These are phyloP conservation scores for Castanopsis chinensis DNA, from an alignment of 306 rosid species.

Conservation along the genomic window DNA sequence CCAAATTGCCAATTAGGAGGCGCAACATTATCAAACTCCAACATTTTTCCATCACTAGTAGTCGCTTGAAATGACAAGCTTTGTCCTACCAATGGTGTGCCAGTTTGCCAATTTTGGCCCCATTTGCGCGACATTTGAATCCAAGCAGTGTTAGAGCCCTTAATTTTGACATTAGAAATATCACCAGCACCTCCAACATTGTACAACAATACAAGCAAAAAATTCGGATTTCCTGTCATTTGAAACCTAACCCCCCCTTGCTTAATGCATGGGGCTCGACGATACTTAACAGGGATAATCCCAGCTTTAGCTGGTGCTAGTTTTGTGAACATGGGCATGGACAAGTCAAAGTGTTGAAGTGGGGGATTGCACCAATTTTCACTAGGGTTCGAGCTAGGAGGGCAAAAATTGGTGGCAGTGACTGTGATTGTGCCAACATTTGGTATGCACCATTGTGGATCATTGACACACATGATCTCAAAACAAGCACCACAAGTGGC, in stretches of 20 bases:
- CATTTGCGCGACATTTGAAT: constrained; percentile 43
- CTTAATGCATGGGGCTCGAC: constrained; percentile 31
- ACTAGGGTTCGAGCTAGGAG: constrained; percentile 25
- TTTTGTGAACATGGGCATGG: no score
- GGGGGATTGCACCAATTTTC: background rate
- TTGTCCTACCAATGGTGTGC: constrained; percentile 34
- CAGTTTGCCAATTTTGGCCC: constrained; percentile 55
- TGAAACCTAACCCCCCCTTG: constrained; percentile 52
- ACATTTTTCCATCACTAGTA: constrained; percentile 26
- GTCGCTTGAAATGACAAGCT: constrained; percentile 30
- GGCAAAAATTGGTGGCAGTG: constrained; percentile 67
- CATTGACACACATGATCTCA: constrained; percentile 46
- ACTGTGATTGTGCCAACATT: constrained; percentile 35
- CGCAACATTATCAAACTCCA: constrained; percentile 35
- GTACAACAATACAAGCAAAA: background rate
- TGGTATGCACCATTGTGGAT: constrained; percentile 45
- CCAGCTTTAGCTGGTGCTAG: no score
- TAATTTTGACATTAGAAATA: constrained; percentile 8
- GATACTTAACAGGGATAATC: no score
- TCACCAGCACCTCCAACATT: no score
- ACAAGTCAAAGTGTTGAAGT: no score
- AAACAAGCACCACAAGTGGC: constrained; percentile 58
- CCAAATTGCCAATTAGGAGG: constrained; percentile 55
- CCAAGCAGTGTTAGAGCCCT: constrained; percentile 35
- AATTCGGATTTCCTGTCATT: constrained; percentile 48